These are phyloP conservation scores for Candida parachauliodes DNA, from an alignment of 805 yeast genomes.

Conservation along the genomic window DNA sequence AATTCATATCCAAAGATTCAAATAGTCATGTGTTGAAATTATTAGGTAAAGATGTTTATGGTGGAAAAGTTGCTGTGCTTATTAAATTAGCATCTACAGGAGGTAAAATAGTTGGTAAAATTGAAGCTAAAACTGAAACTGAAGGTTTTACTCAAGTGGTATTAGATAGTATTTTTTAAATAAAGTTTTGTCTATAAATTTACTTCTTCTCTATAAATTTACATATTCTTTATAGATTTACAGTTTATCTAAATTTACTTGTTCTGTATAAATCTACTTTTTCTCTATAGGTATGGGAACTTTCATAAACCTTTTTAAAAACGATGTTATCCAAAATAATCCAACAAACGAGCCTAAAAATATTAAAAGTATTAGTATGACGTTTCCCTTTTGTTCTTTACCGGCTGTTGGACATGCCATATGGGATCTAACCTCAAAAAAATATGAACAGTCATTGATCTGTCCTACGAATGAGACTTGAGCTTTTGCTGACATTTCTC, in stretches of 20 bases:
- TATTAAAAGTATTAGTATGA: conserved; percentile 2
- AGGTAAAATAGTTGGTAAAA: conserved; percentile 58
- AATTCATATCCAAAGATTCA: conserved; percentile 55
- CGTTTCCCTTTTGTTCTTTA: conserved; percentile 29
- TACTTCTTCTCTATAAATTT: too few species aligned
- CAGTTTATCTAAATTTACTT: too few species aligned
- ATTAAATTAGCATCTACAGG: conserved; percentile 50
- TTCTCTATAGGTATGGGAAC: not conserved
- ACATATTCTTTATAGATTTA: too few species aligned
- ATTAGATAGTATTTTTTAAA: conserved; percentile 6
- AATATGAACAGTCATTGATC: conserved; percentile 72
- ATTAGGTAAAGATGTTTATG: conserved; percentile 71
- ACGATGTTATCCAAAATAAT: conserved; percentile 5
- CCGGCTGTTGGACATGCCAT: conserved; percentile 83
- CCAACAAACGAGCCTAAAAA: conserved; percentile 3
- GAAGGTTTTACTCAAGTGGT: conserved; percentile 15
- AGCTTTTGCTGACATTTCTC: conserved; percentile 65
- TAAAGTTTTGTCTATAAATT: too few species aligned
- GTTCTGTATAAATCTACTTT: not conserved
- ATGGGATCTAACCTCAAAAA: conserved; percentile 79
- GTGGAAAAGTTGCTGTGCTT: conserved; percentile 51
- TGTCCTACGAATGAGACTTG: conserved; percentile 67
- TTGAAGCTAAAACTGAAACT: conserved; percentile 49
- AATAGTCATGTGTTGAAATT: conserved; percentile 72
- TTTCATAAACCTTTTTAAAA: conserved; percentile 5